phyloP scores from a whole-genome alignment of 768 basidiomycete species.

The Pleurotus cornucopiae region DNA sequence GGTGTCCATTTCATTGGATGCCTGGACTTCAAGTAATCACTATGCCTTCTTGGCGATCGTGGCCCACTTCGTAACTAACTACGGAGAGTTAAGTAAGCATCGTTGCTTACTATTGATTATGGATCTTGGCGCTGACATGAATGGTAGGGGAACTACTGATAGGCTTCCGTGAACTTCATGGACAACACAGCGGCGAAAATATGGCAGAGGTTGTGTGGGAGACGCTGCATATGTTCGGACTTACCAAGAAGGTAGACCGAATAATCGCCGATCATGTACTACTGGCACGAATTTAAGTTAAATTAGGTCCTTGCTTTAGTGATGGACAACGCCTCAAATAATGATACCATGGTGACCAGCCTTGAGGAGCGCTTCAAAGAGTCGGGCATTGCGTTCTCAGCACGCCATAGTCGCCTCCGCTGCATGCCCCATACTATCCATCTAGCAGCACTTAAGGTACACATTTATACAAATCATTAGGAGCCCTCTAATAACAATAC shows the following conservation, averaged over 20 bases:
- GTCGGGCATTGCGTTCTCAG: conserved; percentile 19
- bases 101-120: too few species aligned
- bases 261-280: neutral
- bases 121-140: too few species aligned
- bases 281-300: neutral
- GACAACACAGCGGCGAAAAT: conserved; percentile 30
- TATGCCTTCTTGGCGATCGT: conserved; percentile 22
- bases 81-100: conserved; percentile 16
- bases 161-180: conserved; percentile 29
- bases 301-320: conserved; percentile 25
- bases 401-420: conserved; percentile 19
- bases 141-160: conserved; percentile 29
- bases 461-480: too few species aligned
- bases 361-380: conserved; percentile 15
- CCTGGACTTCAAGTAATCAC: conserved; percentile 23
- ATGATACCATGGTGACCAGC: conserved; percentile 25
- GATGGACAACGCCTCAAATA: conserved; percentile 32
- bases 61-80: conserved; percentile 18
- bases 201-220: conserved; percentile 30
- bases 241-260: conserved; percentile 13
- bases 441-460: conserved; percentile 27
- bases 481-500: neutral
- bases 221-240: conserved; percentile 20
- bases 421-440: conserved; percentile 38
- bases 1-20: conserved; percentile 17